phyloP scores from a whole-genome alignment of 2,329 filamentous ascomycete genomes.

The Shiraia sp. region DNA sequence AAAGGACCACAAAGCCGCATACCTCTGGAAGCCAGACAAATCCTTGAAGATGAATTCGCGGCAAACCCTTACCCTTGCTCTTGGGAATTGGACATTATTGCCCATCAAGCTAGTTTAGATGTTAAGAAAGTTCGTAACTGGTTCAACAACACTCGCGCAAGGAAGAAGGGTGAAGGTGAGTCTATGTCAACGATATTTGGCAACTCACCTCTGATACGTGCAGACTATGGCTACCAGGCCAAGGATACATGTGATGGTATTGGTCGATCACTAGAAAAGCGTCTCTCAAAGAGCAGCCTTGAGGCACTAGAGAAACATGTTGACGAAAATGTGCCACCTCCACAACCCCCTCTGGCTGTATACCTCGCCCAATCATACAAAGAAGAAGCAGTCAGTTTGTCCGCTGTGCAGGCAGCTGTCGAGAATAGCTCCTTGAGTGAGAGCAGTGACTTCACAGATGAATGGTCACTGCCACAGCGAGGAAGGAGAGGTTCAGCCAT shows the following conservation, averaged over 20 bases:
- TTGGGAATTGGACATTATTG: constrained; percentile 44
- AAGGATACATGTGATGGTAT: constrained; percentile 7
- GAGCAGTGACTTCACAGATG: constrained; percentile 25
- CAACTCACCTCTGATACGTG: constrained; percentile 3
- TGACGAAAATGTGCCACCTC: constrained; percentile 20
- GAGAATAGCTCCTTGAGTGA: constrained; percentile 25
- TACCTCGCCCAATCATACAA: constrained; percentile 42
- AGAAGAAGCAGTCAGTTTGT: constrained; percentile 34
- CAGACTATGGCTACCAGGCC: constrained; percentile 9
- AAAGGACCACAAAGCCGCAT: constrained; percentile 39
- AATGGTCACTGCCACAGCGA: constrained; percentile 26
- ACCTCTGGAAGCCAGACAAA: constrained; percentile 35
- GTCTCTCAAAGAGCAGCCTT: constrained; percentile 36
- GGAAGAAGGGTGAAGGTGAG: constrained; percentile 35
- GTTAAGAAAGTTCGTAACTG: constrained; percentile 41
- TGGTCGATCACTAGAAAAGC: constrained; percentile 18
- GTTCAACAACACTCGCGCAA: constrained; percentile 42
- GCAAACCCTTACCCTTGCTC: constrained; percentile 40
- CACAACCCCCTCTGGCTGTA: constrained; percentile 37
- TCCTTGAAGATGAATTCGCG: constrained; percentile 41
- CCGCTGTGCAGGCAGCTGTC: constrained; percentile 37
- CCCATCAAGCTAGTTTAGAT: constrained; percentile 41
- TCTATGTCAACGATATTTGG: background rate
- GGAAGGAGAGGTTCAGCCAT: constrained; percentile 33
- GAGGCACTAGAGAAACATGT: constrained; percentile 31